These are phyloP conservation scores for Nepenthes mirabilis DNA, from an alignment of 148 eudicot species.

Conservation along the genomic window DNA sequence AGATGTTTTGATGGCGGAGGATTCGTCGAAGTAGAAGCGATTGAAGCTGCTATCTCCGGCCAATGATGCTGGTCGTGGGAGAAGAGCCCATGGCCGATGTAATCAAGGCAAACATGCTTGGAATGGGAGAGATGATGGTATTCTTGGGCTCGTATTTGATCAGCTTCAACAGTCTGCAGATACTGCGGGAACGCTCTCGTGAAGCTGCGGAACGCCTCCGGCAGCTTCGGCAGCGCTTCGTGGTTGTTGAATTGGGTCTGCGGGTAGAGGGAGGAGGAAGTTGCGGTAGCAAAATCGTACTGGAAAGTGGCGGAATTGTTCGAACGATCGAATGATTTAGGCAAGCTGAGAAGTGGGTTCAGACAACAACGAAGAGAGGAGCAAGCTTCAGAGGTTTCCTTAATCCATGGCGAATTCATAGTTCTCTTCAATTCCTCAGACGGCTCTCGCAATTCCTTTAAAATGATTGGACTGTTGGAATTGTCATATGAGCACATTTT, in stretches of 20 bases:
- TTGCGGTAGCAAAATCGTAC: conserved; percentile 36
- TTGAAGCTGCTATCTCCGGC: neutral
- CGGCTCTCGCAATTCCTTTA: too few relatives aligned
- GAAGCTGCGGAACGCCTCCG: conserved; percentile 29
- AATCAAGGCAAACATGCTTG: conserved; percentile 57
- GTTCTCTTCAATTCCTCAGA: too few relatives aligned
- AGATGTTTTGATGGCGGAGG: neutral
- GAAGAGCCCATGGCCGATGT: conserved; percentile 61
- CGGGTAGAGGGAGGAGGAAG: conserved; percentile 43
- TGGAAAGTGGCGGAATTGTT: conserved; percentile 17
- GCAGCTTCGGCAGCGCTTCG: conserved; percentile 50
- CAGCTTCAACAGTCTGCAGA: conserved; percentile 38
- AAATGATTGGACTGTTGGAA: too few relatives aligned
- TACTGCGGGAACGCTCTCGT: conserved; percentile 37
- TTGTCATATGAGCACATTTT: too few relatives aligned
- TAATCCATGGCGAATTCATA: conserved; percentile 34
- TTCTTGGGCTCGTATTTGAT: conserved; percentile 37
- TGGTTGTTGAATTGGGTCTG: conserved; percentile 50
- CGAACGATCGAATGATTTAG: conserved; percentile 10
- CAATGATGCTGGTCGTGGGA: conserved; percentile 25
- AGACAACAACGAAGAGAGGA: conserved; percentile 28
- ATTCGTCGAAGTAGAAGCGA: conserved; percentile 18
- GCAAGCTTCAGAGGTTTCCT: conserved; percentile 26
- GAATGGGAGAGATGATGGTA: conserved; percentile 38
- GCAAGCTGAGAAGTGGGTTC: conserved; percentile 10